Conservation (phyloP, 2,329 filamentous ascomycete genomes). For the Neofusicoccum umdonicola region DNA sequence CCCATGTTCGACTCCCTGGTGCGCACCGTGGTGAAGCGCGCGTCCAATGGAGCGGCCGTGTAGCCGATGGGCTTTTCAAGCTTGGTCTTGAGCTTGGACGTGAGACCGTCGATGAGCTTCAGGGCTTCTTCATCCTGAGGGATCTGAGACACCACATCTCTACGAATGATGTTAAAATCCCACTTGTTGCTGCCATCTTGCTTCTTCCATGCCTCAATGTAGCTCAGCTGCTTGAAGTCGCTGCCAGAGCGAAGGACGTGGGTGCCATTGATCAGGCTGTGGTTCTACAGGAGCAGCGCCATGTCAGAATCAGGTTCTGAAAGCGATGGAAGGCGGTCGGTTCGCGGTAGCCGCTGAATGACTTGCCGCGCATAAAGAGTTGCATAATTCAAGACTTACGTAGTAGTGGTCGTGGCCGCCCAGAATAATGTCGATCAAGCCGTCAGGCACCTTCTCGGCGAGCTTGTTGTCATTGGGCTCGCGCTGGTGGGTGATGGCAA, state of each 20-base stretch:
- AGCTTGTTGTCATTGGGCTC: constrained; percentile 89
- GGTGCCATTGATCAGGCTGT: constrained; percentile 72
- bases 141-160: constrained; percentile 70
- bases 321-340: neutral
- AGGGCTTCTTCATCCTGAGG: constrained; percentile 61
- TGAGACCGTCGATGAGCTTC: constrained; percentile 65
- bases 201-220: constrained; percentile 72
- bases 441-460: constrained; percentile 66
- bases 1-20: constrained; percentile 77
- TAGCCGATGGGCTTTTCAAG: constrained; percentile 81
- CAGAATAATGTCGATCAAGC: constrained; percentile 78
- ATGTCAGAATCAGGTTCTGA: neutral
- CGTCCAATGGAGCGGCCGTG: constrained; percentile 78
- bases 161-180: constrained; percentile 74
- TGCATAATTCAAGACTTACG: constrained; percentile 24
- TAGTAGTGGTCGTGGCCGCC: constrained; percentile 93
- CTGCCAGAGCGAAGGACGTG: constrained; percentile 85
- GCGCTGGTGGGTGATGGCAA: constrained; percentile 80
- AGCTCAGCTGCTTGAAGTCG: constrained; percentile 90
- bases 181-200: constrained; percentile 54
- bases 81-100: constrained; percentile 69
- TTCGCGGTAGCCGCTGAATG: too few species aligned
- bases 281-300: constrained; percentile 30
- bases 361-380: too few species aligned
- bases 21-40: constrained; percentile 79